phyloP scores from a whole-genome alignment of 2,329 filamentous ascomycete genomes.

The Curvularia spicifera region DNA sequence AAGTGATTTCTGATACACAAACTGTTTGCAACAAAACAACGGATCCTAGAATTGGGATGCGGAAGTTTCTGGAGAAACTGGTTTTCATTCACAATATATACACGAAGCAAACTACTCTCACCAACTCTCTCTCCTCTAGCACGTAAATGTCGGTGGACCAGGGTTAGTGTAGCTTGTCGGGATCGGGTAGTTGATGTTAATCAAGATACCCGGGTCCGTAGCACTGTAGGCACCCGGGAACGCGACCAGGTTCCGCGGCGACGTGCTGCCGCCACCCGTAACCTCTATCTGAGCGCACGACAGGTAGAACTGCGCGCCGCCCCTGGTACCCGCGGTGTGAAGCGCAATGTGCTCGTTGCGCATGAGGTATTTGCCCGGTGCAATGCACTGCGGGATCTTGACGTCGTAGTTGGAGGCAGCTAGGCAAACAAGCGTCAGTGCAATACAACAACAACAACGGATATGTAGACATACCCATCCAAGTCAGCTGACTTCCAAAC shows the following conservation, averaged over 20 bases:
- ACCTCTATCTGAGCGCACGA: conserved; percentile 55
- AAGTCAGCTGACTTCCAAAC: conserved; percentile 15
- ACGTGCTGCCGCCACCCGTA: conserved; percentile 45
- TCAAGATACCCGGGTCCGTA: conserved; percentile 36
- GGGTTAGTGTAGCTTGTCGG: conserved; percentile 16
- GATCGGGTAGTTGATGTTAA: conserved; percentile 41
- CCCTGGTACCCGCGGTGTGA: conserved; percentile 45
- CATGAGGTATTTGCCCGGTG: conserved; percentile 55
- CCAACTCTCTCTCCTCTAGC: conserved; percentile 1
- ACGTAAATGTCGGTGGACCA: conserved; percentile 11
- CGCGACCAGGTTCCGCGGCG: conserved; percentile 45
- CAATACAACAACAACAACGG: no score
- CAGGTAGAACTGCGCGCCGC: conserved; percentile 55
- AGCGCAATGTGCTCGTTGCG: conserved; percentile 57
- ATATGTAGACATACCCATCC: conserved; percentile 10
- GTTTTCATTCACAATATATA: neutral
- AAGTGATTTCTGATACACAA: no score
- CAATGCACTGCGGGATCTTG: conserved; percentile 50
- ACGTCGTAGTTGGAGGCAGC: conserved; percentile 26
- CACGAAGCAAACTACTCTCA: neutral
- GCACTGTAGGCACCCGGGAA: conserved; percentile 50
- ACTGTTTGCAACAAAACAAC: no score
- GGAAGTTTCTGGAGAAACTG: neutral
- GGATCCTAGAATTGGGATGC: no score
- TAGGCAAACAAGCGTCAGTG: neutral